These are phyloP conservation scores for Leishmania gerbilli DNA, from an alignment of 208 protist species.

Conservation along the genomic window DNA sequence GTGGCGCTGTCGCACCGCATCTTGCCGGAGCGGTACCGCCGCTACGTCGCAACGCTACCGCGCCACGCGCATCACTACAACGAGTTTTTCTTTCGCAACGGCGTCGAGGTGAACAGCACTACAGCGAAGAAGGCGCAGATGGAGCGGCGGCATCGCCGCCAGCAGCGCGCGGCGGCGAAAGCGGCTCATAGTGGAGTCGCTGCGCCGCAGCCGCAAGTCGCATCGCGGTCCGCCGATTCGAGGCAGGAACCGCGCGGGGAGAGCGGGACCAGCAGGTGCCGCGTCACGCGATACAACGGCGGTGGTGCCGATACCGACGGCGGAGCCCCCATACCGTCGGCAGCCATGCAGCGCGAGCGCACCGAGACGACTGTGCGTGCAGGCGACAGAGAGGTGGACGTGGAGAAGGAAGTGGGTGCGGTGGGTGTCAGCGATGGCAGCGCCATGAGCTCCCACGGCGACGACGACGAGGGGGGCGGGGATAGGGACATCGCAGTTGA, in stretches of 20 bases:
- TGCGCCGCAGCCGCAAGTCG: neutral
- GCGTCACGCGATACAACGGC: neutral
- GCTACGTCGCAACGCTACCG: slow-evolving; percentile 45
- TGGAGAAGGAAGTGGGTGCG: neutral
- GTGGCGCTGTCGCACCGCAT: slow-evolving; percentile 80
- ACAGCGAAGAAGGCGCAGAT: slow-evolving; percentile 20
- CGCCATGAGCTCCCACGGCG: neutral
- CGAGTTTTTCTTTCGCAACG: slow-evolving; percentile 87
- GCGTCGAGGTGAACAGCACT: slow-evolving; percentile 52
- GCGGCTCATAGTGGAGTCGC: neutral
- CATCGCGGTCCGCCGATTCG: neutral
- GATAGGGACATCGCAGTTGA: neutral
- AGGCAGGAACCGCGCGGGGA: neutral
- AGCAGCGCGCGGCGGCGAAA: slow-evolving; percentile 12
- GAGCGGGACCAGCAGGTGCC: neutral
- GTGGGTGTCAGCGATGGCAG: neutral
- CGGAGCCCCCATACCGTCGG: neutral
- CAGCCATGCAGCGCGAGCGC: neutral
- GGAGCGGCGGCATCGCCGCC: slow-evolving; percentile 17
- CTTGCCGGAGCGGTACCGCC: slow-evolving; percentile 74
- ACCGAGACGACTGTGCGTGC: neutral
- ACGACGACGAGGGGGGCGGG: neutral
- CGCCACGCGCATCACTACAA: slow-evolving; percentile 36
- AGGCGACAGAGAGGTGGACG: neutral
- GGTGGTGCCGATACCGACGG: neutral